A percentile compares a stretch with the other conserved stretches of the same genome.
phyloP scores from a whole-genome alignment of 73 alveolate species.

The Paraurostyla sp. region DNA sequence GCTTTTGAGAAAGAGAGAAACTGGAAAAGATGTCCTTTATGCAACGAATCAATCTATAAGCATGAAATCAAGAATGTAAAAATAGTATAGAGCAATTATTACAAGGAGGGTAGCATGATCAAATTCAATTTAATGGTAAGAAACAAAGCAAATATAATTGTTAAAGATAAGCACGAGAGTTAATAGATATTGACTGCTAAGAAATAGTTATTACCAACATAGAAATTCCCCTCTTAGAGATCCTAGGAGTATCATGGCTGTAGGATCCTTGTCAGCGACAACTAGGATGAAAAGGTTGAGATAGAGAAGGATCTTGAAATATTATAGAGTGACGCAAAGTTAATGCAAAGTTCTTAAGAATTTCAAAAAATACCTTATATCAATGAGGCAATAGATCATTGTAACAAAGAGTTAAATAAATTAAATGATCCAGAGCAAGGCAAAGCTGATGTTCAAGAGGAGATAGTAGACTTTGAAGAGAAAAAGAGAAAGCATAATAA shows the following conservation, averaged over 20 bases:
- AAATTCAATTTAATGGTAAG: constrained; percentile 57
- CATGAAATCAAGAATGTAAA: constrained; percentile 57
- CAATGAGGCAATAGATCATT: constrained; percentile 57
- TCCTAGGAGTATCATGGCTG: constrained; percentile 22
- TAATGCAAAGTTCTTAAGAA: constrained; percentile 18
- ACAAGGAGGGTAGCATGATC: constrained; percentile 36
- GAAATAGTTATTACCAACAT: background rate
- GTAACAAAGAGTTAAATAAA: constrained; percentile 29
- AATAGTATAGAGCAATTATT: background rate
- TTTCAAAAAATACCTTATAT: constrained; percentile 45
- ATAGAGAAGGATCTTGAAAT: background rate
- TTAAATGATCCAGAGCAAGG: background rate
- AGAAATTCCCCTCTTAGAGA: background rate
- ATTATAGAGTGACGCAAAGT: background rate
- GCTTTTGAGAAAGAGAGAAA: constrained; percentile 8
- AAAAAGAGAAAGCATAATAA: background rate
- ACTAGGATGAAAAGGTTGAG: background rate
- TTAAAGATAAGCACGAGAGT: constrained; percentile 6
- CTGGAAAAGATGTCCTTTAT: constrained; percentile 78
- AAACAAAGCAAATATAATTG: constrained; percentile 52
- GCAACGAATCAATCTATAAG: constrained; percentile 69
- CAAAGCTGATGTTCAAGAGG: background rate
- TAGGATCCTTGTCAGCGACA: constrained; percentile 6
- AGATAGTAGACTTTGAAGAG: constrained; percentile 25
- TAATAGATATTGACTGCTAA: background rate